phyloP scores from a whole-genome alignment of 169 alveolate genomes.

The Amoebophrya sp. region DNA sequence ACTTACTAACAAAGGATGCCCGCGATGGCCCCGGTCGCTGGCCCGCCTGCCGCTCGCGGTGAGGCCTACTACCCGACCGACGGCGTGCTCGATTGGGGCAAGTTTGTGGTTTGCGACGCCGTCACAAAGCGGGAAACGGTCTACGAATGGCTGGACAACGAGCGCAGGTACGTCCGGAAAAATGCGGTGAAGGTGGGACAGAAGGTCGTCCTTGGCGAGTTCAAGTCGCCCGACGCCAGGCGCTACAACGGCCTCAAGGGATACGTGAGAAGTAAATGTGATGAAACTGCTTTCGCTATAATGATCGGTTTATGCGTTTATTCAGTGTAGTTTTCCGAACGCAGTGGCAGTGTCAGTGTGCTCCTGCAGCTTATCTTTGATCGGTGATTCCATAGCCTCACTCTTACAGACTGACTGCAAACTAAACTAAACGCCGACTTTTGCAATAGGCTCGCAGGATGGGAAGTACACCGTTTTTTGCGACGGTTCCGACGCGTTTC shows the following conservation, averaged over 20 bases:
- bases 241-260: background rate
- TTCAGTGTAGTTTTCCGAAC: no score
- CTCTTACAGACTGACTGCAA: no score
- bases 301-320: no score
- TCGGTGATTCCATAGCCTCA: no score
- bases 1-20: no score
- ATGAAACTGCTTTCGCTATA: no score
- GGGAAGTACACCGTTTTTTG: background rate
- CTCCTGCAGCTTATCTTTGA: no score
- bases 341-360: no score
- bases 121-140: background rate
- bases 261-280: background rate
- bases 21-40: no score
- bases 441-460: background rate
- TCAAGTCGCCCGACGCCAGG: background rate
- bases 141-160: background rate
- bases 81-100: background rate
- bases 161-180: background rate
- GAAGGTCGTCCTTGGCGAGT: background rate
- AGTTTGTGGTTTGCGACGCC: background rate
- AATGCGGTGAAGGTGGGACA: background rate
- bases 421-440: no score
- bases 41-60: no score
- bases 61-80: constrained; percentile 1
- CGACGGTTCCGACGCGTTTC: background rate